Evolutionary conservation across 2,329 filamentous ascomycete species (phyloP).

Genomic region (Apiospora aurea): DNA sequence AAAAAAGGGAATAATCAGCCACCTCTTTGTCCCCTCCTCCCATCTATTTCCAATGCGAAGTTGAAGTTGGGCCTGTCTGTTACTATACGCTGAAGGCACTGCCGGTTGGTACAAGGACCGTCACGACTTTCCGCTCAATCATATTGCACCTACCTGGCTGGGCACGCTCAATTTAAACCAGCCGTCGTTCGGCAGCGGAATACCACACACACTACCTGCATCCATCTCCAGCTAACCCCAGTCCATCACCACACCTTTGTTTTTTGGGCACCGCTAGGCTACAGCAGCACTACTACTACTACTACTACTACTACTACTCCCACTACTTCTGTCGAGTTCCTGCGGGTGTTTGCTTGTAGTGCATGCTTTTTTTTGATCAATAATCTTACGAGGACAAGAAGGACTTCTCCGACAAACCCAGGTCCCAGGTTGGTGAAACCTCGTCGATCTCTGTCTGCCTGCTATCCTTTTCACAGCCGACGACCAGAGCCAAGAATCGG

Average conservation of each 20-base stretch:
- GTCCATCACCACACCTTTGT: background rate
- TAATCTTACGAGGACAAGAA: background rate
- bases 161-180: slow-evolving; percentile 8
- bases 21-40: no score
- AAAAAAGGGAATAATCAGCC: no score
- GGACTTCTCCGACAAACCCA: background rate
- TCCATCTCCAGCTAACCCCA: background rate
- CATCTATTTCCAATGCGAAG: no score
- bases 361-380: background rate
- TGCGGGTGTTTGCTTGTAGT: background rate
- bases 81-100: background rate
- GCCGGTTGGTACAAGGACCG: background rate
- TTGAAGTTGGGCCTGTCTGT: no score
- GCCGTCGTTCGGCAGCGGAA: background rate
- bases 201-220: background rate
- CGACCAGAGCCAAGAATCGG: slow-evolving; percentile 18
- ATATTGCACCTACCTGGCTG: background rate
- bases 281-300: background rate
- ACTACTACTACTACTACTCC: background rate
- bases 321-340: background rate
- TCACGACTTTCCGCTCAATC: background rate
- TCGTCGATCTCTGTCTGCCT: background rate
- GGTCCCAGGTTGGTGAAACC: background rate
- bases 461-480: background rate
- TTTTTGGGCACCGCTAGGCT: slow-evolving; percentile 7